Evolutionary conservation across 2,329 filamentous ascomycete genomes (phyloP).

Genomic region (Didymella exigua): DNA sequence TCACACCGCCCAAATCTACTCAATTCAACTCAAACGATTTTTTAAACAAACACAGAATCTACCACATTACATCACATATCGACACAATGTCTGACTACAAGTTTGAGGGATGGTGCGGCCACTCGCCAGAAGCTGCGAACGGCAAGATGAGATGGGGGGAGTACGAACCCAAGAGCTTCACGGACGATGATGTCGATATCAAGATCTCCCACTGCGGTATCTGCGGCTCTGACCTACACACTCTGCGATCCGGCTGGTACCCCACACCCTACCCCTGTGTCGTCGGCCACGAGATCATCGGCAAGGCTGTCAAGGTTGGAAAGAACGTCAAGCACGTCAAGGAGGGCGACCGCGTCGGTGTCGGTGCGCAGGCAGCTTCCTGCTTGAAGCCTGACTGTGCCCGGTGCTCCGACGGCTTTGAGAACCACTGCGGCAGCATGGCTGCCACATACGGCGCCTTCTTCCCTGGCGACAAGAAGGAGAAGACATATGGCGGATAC

Average conservation of each 20-base stretch:
- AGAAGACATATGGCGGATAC: constrained; percentile 67
- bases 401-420: constrained; percentile 55
- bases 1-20: neutral
- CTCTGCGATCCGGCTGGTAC: constrained; percentile 47
- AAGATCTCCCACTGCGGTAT: constrained; percentile 50
- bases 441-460: constrained; percentile 54
- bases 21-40: neutral
- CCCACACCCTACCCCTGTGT: constrained; percentile 48
- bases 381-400: constrained; percentile 52
- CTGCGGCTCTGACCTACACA: constrained; percentile 46
- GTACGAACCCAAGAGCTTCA: constrained; percentile 54
- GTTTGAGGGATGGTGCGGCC: constrained; percentile 64
- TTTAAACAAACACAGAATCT: neutral
- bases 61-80: neutral
- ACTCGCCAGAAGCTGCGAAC: constrained; percentile 54
- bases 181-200: constrained; percentile 68
- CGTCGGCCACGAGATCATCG: constrained; percentile 52
- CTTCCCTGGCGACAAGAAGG: constrained; percentile 62
- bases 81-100: constrained; percentile 28
- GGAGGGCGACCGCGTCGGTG: constrained; percentile 64
- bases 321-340: constrained; percentile 59
- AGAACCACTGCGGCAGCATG: constrained; percentile 55
- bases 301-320: constrained; percentile 47
- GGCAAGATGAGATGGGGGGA: constrained; percentile 62
- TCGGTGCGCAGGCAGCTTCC: constrained; percentile 55